Conservation (phyloP, 176 grass and related monocot species). For the Oryza australiensis region DNA sequence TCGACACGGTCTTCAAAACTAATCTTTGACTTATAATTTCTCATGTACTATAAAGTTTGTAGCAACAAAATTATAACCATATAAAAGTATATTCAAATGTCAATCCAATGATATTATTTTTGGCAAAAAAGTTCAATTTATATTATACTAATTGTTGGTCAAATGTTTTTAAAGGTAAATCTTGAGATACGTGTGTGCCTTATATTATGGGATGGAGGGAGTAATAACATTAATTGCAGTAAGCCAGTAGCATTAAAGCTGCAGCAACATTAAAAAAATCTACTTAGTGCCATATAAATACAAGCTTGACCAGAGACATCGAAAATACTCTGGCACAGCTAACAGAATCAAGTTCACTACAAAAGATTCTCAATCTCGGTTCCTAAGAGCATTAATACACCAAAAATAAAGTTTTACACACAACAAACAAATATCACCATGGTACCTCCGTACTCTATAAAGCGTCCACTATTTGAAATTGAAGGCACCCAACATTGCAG, state of each 20-base stretch:
- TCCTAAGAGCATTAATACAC: neutral
- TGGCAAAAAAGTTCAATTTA: too few species aligned
- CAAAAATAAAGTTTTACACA: neutral
- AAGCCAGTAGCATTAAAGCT: neutral
- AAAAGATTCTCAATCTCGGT: neutral
- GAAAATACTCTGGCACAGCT: neutral
- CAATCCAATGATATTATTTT: too few species aligned
- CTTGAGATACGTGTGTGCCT: too few species aligned
- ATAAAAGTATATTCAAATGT: too few species aligned
- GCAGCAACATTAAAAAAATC: neutral
- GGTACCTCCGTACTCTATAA: neutral
- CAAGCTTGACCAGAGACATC: neutral
- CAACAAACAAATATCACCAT: neutral
- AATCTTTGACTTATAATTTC: too few species aligned
- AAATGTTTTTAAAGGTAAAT: too few species aligned
- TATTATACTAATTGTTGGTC: too few species aligned
- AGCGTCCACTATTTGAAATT: neutral
- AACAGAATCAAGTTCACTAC: neutral
- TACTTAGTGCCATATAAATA: neutral
- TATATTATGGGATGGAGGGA: too few species aligned
- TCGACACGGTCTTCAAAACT: too few species aligned
- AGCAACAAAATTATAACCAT: too few species aligned
- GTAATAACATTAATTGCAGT: slow-evolving; percentile 23
- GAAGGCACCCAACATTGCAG: neutral
- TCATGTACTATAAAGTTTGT: too few species aligned